Base-by-base conservation (phyloP, 2,329 filamentous ascomycete genomes). In the Triangularia setosa region DNA sequence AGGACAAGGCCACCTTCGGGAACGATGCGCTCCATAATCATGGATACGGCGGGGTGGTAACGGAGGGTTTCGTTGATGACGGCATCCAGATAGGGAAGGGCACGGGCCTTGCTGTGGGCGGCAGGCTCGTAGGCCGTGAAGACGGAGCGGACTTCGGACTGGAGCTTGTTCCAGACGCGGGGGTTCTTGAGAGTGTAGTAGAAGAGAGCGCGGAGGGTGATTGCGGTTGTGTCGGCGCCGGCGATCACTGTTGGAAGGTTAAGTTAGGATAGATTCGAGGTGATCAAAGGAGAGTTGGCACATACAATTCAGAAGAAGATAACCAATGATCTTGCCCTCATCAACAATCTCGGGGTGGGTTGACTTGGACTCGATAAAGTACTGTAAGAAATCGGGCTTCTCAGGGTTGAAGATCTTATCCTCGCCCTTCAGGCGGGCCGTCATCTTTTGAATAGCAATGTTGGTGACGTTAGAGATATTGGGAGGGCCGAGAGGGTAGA, bases 151-250 rank as follows among this genome's bases (percentile, higher is more conserved):
- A 89, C 73, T 69, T 90, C 87, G 4, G 75, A 67, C 73, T 83
- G 80, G 18, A 87, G 73, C 61, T 79, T 83, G 4, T 73, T 57
- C 70, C 83, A 81, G 40, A 77, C 77, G 0, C 68, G 62, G 0
- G 83, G 84, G 67, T 87, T 79, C 72, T 83, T 84, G 55, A 89
- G 77, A 4, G 89, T 73, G 73, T 85, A 83, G 74, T 90, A 90
- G 72, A 90, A 85, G 2, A 89, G 79, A 1, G 84, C 80, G 9
- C 81, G 82, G 0, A 90, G 76, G 25, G 80, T 83, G 70, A 90
- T 89, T 23, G 85, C 87, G 0, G 88, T 90, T 1, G 87, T 90
- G 73, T 91, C 88, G 1, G 82, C 85, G 7, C 88, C 87, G n/a
- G 71, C 73, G 54, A 69, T 63, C 18, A 74, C 60, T 67, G 35